Conservation (phyloP, 495 filamentous ascomycete genomes). For the Podospora comata region DNA sequence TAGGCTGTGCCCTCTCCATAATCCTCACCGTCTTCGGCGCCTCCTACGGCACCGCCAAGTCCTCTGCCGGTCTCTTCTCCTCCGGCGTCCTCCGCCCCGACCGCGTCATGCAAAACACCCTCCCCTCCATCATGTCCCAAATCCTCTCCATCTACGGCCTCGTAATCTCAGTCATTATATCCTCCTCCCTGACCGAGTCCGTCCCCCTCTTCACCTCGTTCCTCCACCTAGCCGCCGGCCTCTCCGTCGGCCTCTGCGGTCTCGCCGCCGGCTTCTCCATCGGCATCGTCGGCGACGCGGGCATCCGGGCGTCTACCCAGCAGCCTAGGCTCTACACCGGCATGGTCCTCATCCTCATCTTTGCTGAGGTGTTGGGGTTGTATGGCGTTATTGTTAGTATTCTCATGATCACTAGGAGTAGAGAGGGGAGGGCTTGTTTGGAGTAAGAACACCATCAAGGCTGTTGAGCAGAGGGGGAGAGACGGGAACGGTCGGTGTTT, state of each 20-base stretch:
- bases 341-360: constrained; percentile 93
- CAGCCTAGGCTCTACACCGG: constrained; percentile 88
- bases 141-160: constrained; percentile 63
- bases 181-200: constrained; percentile 41
- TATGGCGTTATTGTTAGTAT: constrained; percentile 45
- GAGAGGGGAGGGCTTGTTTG: constrained; percentile 34
- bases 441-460: too few species aligned
- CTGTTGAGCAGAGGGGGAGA: constrained; percentile 21
- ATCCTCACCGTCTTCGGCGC: constrained; percentile 70
- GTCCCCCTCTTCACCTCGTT: constrained; percentile 47
- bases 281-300: constrained; percentile 85
- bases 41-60: constrained; percentile 84
- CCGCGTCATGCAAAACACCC: constrained; percentile 74
- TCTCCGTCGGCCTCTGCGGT: constrained; percentile 51
- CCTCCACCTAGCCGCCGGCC: constrained; percentile 46
- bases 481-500: neutral
- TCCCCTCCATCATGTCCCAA: constrained; percentile 73
- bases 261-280: constrained; percentile 88
- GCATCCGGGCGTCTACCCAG: constrained; percentile 80
- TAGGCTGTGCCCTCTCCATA: constrained; percentile 61
- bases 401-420: constrained; percentile 41
- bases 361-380: constrained; percentile 84
- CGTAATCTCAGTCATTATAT: constrained; percentile 48
- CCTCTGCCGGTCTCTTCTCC: constrained; percentile 79
- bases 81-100: constrained; percentile 57